Evolutionary conservation across 176 grass and related monocot genomes (phyloP).

Genomic region (Oryza glumipatula): DNA sequence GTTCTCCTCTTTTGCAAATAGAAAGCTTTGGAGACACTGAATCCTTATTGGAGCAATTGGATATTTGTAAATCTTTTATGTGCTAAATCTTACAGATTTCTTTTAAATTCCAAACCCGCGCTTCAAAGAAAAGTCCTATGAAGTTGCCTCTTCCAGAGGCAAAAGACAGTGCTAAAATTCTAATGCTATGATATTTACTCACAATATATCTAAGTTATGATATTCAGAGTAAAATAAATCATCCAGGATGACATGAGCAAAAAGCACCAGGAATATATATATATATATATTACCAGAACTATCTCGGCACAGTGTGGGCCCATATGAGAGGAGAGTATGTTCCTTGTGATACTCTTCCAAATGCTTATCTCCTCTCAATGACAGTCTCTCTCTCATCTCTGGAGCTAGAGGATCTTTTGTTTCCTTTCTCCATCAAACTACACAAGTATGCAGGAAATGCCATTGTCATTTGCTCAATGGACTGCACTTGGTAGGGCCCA

Average conservation of each 20-base stretch:
- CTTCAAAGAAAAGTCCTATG: background rate
- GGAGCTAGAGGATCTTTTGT: slow-evolving; percentile 37
- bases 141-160: background rate
- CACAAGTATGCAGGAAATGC: slow-evolving; percentile 32
- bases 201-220: background rate
- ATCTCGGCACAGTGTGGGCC: slow-evolving; percentile 27
- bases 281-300: slow-evolving; percentile 36
- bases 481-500: slow-evolving; percentile 23
- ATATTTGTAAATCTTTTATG: background rate
- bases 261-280: slow-evolving; percentile 20
- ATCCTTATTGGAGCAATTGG: background rate
- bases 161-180: background rate
- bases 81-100: background rate
- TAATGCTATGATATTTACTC: background rate
- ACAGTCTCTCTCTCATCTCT: background rate
- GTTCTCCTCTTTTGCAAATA: too few species aligned
- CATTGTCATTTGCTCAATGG: slow-evolving; percentile 20
- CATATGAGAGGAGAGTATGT: slow-evolving; percentile 3
- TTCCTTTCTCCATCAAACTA: slow-evolving; percentile 34
- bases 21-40: too few species aligned
- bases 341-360: slow-evolving; percentile 31
- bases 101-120: background rate
- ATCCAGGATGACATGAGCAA: slow-evolving; percentile 10
- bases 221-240: background rate
- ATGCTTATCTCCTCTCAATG: slow-evolving; percentile 25